These are phyloP conservation scores for Sugiyamaella grinbergsii DNA, from an alignment of 1,139 yeast genomes.

Conservation along the genomic window DNA sequence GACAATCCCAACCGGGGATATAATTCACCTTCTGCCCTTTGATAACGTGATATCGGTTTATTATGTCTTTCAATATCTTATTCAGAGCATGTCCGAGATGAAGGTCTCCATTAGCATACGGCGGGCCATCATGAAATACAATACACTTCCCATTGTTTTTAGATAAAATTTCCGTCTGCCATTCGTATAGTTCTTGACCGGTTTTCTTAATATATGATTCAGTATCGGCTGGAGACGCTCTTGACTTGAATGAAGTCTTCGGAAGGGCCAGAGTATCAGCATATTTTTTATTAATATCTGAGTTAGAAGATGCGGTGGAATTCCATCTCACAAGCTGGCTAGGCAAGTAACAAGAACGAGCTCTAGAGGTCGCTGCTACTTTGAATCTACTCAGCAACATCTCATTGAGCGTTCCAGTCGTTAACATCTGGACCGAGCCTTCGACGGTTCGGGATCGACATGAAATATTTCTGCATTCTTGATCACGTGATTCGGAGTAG, in stretches of 20 bases:
- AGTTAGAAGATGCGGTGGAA: constrained; percentile 1
- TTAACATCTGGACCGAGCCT: neutral
- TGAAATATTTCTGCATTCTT: constrained; percentile 6
- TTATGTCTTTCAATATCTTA: constrained; percentile 83
- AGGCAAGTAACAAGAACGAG: neutral
- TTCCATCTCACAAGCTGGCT: neutral
- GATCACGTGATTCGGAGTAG: constrained; percentile 4
- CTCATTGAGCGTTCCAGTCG: too few relatives aligned
- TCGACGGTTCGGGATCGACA: neutral
- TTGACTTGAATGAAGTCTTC: constrained; percentile 52
- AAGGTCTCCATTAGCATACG: constrained; percentile 92
- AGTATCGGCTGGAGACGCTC: constrained; percentile 45
- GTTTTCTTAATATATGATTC: constrained; percentile 40
- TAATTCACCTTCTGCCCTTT: constrained; percentile 65
- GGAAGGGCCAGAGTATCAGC: constrained; percentile 57
- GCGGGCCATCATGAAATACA: constrained; percentile 94
- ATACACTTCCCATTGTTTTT: constrained; percentile 36
- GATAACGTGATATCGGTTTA: constrained; percentile 69
- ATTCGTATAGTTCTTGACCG: constrained; percentile 46
- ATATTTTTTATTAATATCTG: constrained; percentile 34
- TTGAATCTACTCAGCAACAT: constrained; percentile 4
- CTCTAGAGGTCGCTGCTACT: neutral
- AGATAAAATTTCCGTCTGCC: constrained; percentile 44
- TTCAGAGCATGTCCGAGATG: constrained; percentile 95
- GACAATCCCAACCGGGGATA: constrained; percentile 98